Conservation (phyloP, 2,329 filamentous ascomycete species). For the Colletotrichum chlorophyti region DNA sequence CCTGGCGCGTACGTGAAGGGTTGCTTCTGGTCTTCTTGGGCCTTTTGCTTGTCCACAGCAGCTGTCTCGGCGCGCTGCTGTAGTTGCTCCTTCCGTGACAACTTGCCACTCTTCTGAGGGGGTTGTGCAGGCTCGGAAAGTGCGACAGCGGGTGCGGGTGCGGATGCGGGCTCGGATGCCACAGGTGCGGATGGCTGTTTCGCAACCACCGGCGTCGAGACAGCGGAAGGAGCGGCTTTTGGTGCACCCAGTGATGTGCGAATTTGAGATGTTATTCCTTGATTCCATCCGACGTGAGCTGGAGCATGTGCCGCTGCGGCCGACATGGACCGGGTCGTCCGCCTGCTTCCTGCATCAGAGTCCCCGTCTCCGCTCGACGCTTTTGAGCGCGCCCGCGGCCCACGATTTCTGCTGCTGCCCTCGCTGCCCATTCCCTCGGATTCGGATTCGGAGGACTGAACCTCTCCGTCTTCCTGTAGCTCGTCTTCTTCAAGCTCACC, state of each 20-base stretch:
- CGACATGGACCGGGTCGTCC: constrained; percentile 15
- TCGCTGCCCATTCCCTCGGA: not conserved
- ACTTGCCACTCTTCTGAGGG: not conserved
- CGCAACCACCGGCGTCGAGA: no score
- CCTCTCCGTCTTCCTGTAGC: constrained; percentile 34
- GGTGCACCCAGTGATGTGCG: constrained; percentile 22
- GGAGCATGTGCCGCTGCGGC: not conserved
- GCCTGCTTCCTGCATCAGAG: constrained; percentile 1
- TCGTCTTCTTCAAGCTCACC: constrained; percentile 46
- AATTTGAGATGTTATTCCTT: constrained; percentile 26
- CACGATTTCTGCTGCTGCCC: not conserved
- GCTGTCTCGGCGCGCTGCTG: constrained; percentile 4
- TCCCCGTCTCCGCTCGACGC: not conserved
- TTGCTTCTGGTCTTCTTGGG: not conserved
- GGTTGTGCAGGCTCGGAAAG: not conserved
- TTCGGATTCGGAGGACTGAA: not conserved
- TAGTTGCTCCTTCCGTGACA: constrained; percentile 9
- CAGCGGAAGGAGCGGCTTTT: no score
- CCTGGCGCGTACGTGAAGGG: constrained; percentile 9
- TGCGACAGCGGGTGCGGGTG: not conserved
- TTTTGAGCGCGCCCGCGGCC: not conserved
- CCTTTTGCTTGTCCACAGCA: constrained; percentile 4
- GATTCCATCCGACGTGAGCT: constrained; percentile 20
- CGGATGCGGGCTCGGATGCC: not conserved
- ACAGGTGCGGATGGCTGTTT: no score